phyloP scores from a whole-genome alignment of 352 stramenopile species.

The Pythium sukuiense region DNA sequence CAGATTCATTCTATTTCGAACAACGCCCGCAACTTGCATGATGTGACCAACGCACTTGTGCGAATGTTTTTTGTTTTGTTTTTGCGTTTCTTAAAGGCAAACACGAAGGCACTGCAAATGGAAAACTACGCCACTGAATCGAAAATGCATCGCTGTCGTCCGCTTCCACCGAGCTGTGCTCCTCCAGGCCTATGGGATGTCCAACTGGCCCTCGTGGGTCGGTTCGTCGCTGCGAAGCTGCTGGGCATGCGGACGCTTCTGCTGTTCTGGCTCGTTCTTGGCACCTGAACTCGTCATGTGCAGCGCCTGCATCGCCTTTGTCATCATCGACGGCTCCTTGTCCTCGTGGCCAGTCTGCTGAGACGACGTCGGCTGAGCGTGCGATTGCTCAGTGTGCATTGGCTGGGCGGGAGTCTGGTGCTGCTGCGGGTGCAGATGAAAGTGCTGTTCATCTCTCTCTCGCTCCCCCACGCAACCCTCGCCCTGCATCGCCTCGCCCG shows the following conservation, averaged over 20 bases:
- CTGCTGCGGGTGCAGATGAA: conserved; percentile 9
- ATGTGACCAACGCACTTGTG: too few relatives aligned
- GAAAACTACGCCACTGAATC: too few relatives aligned
- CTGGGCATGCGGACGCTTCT: conserved; percentile 1
- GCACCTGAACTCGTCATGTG: conserved; percentile 15
- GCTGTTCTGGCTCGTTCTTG: neutral
- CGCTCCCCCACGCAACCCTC: neutral
- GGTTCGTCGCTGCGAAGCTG: conserved; percentile 11
- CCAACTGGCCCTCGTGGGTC: neutral
- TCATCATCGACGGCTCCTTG: conserved; percentile 24
- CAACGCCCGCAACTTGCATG: too few relatives aligned
- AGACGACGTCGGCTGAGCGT: neutral
- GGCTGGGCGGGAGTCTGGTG: neutral
- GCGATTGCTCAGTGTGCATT: neutral
- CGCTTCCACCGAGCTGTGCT: too few relatives aligned
- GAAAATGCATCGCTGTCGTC: neutral
- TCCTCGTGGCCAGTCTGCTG: conserved; percentile 1
- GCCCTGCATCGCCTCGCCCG: conserved; percentile 5
- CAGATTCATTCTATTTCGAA: too few relatives aligned
- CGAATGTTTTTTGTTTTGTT: too few relatives aligned
- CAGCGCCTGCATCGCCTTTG: conserved; percentile 25
- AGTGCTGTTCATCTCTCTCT: neutral
- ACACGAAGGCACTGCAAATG: too few relatives aligned
- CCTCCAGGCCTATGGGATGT: neutral
- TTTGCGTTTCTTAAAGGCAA: too few relatives aligned